Percentiles rank a stretch among this genome's conserved stretches.
These are phyloP conservation scores for Magnusiomyces clavatus DNA, from an alignment of 1,139 yeast species.

Conservation along the genomic window DNA sequence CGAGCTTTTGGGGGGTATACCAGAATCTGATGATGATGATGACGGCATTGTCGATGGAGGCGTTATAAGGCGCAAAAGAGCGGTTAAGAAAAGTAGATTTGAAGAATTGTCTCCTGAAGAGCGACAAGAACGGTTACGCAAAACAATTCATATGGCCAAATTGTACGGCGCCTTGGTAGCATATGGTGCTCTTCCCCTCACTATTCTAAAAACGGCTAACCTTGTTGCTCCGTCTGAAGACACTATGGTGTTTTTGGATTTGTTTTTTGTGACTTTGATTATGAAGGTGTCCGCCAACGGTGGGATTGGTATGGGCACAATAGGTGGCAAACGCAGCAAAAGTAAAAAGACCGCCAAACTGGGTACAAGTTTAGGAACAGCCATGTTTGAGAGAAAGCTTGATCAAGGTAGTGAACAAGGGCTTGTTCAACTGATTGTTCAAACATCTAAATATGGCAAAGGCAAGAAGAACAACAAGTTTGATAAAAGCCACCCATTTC, in stretches of 20 bases:
- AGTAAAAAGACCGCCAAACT: not conserved
- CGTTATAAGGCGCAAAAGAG: not conserved
- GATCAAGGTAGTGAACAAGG: slow-evolving; percentile 2
- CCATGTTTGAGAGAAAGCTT: slow-evolving; percentile 5
- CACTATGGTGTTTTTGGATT: slow-evolving; percentile 61
- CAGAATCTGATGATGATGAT: slow-evolving; percentile 49
- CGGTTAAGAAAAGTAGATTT: slow-evolving; percentile 19
- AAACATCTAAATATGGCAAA: slow-evolving; percentile 31
- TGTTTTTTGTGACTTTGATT: slow-evolving; percentile 59
- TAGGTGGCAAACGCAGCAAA: not conserved
- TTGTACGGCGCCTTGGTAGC: slow-evolving; percentile 69
- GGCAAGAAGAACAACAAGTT: slow-evolving; percentile 35
- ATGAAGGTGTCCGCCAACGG: slow-evolving; percentile 32
- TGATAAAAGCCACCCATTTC: slow-evolving; percentile 20
- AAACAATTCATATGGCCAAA: slow-evolving; percentile 65
- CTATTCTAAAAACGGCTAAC: slow-evolving; percentile 63
- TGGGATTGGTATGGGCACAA: slow-evolving; percentile 1
- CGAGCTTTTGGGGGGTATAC: slow-evolving; percentile 47
- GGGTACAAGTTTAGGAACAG: not conserved
- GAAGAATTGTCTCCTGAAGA: slow-evolving; percentile 8
- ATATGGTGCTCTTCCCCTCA: slow-evolving; percentile 66
- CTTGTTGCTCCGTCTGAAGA: slow-evolving; percentile 66
- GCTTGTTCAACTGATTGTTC: not conserved
- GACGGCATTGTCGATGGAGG: slow-evolving; percentile 33
- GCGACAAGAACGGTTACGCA: slow-evolving; percentile 39